These are phyloP conservation scores for Entomortierella lignicola DNA, from an alignment of 192 early-diverging fungal genomes.

Conservation along the genomic window DNA sequence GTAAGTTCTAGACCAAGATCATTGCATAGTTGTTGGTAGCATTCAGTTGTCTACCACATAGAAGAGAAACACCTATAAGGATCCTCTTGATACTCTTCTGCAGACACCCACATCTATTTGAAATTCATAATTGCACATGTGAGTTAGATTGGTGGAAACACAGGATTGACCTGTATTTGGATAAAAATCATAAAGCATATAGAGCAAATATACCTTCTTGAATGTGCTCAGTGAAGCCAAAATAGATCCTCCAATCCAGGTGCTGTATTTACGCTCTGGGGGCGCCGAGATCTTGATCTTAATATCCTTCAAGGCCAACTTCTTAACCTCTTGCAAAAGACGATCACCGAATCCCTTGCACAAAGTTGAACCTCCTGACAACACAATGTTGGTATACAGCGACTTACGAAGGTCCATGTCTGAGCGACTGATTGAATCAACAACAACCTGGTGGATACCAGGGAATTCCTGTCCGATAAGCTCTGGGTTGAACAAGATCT, in stretches of 20 bases:
- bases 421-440: slow-evolving; percentile 91
- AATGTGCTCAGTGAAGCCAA: slow-evolving; percentile 96
- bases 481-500: slow-evolving; percentile 96
- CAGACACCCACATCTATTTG: slow-evolving; percentile 94
- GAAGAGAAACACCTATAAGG: slow-evolving; percentile 75
- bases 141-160: background rate
- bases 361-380: slow-evolving; percentile 98
- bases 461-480: slow-evolving; percentile 92
- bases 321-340: slow-evolving; percentile 89
- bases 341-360: slow-evolving; percentile 93
- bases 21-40: background rate
- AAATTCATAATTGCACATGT: background rate
- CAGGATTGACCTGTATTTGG: too few relatives aligned
- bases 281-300: slow-evolving; percentile 99
- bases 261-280: slow-evolving; percentile 97
- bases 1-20: background rate
- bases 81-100: slow-evolving; percentile 98
- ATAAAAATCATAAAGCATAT: background rate
- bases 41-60: slow-evolving; percentile 21
- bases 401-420: slow-evolving; percentile 94
- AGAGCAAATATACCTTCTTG: slow-evolving; percentile 73
- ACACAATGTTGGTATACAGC: slow-evolving; percentile 90
- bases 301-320: slow-evolving; percentile 89
- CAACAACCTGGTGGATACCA: slow-evolving; percentile 94
- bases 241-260: slow-evolving; percentile 99